Percentiles rank a stretch among this genome's conserved stretches.
phyloP scores from a whole-genome alignment of 2,329 filamentous ascomycete species.

The Xenoacremonium recifei region DNA sequence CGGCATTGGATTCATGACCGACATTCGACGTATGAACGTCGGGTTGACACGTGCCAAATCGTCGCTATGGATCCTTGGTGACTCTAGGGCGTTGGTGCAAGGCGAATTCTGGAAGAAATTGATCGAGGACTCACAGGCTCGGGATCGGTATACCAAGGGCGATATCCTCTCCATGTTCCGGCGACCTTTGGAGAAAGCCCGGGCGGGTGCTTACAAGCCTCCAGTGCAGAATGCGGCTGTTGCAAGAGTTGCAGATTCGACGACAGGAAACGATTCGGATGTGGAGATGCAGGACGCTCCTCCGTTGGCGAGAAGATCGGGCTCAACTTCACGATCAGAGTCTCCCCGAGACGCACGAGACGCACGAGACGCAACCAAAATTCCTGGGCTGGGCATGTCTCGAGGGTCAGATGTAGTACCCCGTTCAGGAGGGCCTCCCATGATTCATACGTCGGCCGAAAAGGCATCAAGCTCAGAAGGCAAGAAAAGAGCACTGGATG shows the following conservation, averaged over 20 bases:
- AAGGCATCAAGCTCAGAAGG: constrained; percentile 18
- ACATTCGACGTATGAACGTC: constrained; percentile 99
- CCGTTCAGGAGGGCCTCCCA: constrained; percentile 32
- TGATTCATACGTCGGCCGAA: constrained; percentile 37
- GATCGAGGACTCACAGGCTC: constrained; percentile 73
- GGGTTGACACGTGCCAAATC: constrained; percentile 95
- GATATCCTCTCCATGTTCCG: constrained; percentile 51
- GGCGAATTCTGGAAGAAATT: constrained; percentile 90
- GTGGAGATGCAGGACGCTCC: constrained; percentile 19
- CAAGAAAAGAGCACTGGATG: constrained; percentile 47
- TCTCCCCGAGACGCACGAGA: constrained; percentile 6
- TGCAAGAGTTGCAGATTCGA: background rate
- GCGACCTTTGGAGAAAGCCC: constrained; percentile 39
- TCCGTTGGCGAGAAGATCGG: constrained; percentile 3
- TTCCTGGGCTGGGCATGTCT: constrained; percentile 16
- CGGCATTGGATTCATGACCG: constrained; percentile 97
- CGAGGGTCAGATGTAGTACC: constrained; percentile 16
- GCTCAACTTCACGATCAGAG: constrained; percentile 13
- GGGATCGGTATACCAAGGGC: constrained; percentile 75
- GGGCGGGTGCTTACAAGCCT: constrained; percentile 20
- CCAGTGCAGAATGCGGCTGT: constrained; percentile 2
- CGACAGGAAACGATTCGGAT: constrained; percentile 12
- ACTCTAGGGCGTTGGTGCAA: constrained; percentile 80
- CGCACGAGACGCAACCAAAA: constrained; percentile 6
- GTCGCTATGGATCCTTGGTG: constrained; percentile 93